Evolutionary conservation across 257 asterid species (phyloP).

Genomic region (Salvia miltiorrhiza): DNA sequence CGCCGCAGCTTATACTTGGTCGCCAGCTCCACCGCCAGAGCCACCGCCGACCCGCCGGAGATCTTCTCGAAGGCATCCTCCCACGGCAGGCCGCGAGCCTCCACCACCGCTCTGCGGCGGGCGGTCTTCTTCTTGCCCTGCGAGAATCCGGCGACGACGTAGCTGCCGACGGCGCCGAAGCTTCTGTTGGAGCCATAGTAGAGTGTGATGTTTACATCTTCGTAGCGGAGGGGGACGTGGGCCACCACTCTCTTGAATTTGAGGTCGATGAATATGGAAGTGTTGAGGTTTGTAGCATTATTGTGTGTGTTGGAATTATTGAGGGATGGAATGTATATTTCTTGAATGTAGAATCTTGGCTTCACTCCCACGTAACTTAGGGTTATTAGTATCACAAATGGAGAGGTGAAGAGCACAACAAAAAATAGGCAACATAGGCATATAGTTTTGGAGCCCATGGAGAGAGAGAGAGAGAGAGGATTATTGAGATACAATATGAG

Average conservation of each 20-base stretch:
- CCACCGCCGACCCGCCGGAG: conserved; percentile 18
- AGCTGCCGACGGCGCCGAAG: background rate
- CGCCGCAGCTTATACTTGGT: conserved; percentile 13
- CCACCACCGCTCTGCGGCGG: background rate
- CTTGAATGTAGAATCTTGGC: conserved; percentile 21
- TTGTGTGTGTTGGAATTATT: too few species aligned
- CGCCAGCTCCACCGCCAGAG: too few species aligned
- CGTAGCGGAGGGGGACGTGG: conserved; percentile 11
- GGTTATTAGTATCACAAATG: background rate
- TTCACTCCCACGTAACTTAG: background rate
- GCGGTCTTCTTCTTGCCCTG: conserved; percentile 19
- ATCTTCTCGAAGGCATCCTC: conserved; percentile 8
- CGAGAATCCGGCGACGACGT: conserved; percentile 8
- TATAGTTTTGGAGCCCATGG: background rate
- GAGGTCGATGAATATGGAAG: too few species aligned
- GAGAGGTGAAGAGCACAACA: background rate
- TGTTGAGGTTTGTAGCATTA: too few species aligned
- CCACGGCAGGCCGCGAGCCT: conserved; percentile 20
- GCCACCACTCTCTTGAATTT: too few species aligned
- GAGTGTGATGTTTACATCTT: conserved; percentile 7
- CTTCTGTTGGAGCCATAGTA: background rate
- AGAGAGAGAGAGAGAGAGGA: too few species aligned
- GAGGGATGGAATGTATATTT: too few species aligned
- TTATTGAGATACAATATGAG: too few species aligned
- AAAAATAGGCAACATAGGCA: background rate